Percentiles rank a stretch among this genome's conserved stretches.
Evolutionary conservation across 441 rosid genomes (phyloP).

Genomic region (Gossypium davidsonii): DNA sequence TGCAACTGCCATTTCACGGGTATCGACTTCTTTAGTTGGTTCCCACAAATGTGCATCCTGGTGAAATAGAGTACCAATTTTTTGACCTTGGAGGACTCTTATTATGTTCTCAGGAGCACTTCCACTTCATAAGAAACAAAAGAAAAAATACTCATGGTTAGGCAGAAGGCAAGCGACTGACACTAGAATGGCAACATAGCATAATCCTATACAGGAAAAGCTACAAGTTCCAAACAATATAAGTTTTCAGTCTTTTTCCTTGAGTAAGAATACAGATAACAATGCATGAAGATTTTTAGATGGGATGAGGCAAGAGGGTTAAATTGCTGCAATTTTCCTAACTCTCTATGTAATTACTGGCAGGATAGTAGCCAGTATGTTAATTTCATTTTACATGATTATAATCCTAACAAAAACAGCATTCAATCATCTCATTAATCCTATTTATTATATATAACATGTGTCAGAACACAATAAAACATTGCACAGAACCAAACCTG

Average conservation of each 20-base stretch:
- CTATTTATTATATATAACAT: background rate
- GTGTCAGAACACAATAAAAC: background rate
- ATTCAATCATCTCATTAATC: background rate
- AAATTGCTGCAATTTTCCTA: background rate
- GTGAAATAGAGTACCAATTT: constrained; percentile 91
- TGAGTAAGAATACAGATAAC: background rate
- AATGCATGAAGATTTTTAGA: background rate
- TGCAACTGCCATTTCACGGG: constrained; percentile 87
- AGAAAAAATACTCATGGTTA: constrained; percentile 12
- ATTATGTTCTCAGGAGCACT: constrained; percentile 62
- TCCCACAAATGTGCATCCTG: constrained; percentile 72
- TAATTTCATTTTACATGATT: background rate
- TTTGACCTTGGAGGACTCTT: constrained; percentile 78
- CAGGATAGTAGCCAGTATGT: background rate
- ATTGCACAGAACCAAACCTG: constrained; percentile 38
- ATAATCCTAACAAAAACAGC: background rate
- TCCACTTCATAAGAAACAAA: constrained; percentile 56
- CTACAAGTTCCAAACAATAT: background rate
- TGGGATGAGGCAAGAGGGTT: background rate
- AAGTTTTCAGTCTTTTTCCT: background rate
- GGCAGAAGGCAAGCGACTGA: constrained; percentile 7
- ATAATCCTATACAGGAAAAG: background rate
- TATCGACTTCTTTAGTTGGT: constrained; percentile 43
- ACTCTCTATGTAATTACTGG: background rate
- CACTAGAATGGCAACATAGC: background rate